phyloP scores from a whole-genome alignment of 2,329 filamentous ascomycete species.

The Xylariales sp. region DNA sequence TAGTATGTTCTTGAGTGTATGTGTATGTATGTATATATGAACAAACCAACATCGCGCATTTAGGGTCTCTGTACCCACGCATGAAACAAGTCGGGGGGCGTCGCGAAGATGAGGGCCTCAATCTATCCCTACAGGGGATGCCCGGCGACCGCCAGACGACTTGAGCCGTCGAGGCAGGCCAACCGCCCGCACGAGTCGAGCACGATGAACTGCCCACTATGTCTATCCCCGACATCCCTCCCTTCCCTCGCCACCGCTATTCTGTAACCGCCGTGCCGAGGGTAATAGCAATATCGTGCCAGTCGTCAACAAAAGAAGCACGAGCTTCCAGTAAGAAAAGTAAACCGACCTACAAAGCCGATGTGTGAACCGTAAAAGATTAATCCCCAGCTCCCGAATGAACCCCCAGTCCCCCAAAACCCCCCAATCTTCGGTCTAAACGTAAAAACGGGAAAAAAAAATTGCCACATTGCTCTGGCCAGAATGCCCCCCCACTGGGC shows the following conservation, averaged over 20 bases:
- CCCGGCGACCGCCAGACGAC: constrained; percentile 2
- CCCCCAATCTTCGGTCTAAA: constrained; percentile 36
- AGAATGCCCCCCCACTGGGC: constrained; percentile 12
- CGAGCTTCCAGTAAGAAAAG: constrained; percentile 22
- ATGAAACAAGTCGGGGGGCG: background rate
- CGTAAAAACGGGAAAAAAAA: constrained; percentile 28
- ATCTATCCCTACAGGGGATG: background rate
- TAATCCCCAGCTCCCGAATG: constrained; percentile 31
- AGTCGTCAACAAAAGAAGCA: constrained; percentile 46
- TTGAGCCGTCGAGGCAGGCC: background rate
- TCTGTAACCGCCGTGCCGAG: constrained; percentile 36
- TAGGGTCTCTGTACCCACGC: background rate
- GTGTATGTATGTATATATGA: constrained; percentile 32
- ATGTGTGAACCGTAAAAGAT: constrained; percentile 20
- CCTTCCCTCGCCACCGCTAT: constrained; percentile 22
- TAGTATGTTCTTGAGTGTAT: constrained; percentile 19
- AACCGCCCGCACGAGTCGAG: background rate
- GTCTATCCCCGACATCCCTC: constrained; percentile 19
- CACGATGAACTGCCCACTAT: background rate
- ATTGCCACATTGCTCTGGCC: background rate
- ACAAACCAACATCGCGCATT: constrained; percentile 22
- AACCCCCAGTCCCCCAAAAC: constrained; percentile 17
- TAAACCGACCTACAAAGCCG: constrained; percentile 19
- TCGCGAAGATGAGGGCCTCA: background rate
- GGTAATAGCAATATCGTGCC: constrained; percentile 42